phyloP scores from a whole-genome alignment of 2,329 filamentous ascomycete genomes.

The Arachnopeziza araneosa region DNA sequence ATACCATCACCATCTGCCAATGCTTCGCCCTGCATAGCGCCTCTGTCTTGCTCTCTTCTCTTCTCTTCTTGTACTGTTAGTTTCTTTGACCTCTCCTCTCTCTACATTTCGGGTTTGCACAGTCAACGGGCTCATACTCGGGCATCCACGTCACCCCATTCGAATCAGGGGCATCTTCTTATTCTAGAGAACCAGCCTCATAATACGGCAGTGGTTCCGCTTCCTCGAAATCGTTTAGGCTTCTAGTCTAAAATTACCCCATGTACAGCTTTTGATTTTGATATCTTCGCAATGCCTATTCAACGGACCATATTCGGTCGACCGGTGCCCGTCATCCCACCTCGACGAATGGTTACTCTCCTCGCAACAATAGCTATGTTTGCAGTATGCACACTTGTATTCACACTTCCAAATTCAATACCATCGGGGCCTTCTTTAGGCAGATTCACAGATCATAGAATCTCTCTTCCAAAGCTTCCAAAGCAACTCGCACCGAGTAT shows the following conservation, averaged over 20 bases:
- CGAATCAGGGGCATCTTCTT: background rate
- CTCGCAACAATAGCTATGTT: constrained; percentile 47
- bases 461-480: constrained; percentile 41
- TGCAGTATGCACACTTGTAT: constrained; percentile 48
- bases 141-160: background rate
- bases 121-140: background rate
- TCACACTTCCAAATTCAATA: constrained; percentile 44
- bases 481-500: constrained; percentile 38
- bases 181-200: background rate
- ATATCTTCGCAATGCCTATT: constrained; percentile 37
- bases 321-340: constrained; percentile 44
- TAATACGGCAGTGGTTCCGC: background rate
- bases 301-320: constrained; percentile 43
- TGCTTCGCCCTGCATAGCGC: background rate
- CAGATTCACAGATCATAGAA: constrained; percentile 44
- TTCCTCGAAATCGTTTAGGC: background rate
- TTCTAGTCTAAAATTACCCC: background rate
- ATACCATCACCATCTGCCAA: background rate
- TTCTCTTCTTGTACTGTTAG: background rate
- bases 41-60: background rate
- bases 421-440: constrained; percentile 45
- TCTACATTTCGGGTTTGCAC: background rate
- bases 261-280: background rate
- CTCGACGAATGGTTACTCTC: constrained; percentile 48
- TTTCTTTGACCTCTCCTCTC: background rate